These are phyloP conservation scores for Penicillium sp. DNA, from an alignment of 2,329 filamentous ascomycete genomes.

Conservation along the genomic window DNA sequence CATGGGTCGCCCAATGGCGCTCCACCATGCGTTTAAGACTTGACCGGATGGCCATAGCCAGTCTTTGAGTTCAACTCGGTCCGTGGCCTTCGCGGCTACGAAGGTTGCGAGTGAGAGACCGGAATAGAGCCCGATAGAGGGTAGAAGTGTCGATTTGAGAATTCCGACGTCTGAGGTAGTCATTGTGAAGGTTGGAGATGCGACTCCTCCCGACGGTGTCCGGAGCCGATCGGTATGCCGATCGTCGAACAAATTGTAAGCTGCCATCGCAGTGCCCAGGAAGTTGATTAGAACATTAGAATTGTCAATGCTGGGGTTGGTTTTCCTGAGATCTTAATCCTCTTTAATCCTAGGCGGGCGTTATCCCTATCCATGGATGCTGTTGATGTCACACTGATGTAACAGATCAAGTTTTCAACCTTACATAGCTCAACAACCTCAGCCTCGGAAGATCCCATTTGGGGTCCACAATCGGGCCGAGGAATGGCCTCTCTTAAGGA, in stretches of 20 bases:
- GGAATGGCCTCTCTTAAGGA: too few relatives aligned
- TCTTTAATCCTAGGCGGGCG: neutral
- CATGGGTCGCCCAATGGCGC: conserved; percentile 51
- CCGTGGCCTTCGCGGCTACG: conserved; percentile 47
- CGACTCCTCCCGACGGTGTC: neutral
- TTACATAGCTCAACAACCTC: too few relatives aligned
- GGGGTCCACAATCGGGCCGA: too few relatives aligned
- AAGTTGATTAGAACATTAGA: neutral
- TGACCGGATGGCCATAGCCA: conserved; percentile 54
- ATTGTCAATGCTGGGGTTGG: neutral
- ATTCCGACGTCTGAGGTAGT: conserved; percentile 45
- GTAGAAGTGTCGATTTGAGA: conserved; percentile 50
- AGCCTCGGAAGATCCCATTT: too few relatives aligned
- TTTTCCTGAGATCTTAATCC: neutral
- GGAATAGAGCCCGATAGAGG: conserved; percentile 52
- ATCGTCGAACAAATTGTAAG: conserved; percentile 1
- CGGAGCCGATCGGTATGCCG: neutral
- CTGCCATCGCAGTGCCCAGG: neutral
- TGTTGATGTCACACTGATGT: conserved; percentile 19
- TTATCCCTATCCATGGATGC: neutral
- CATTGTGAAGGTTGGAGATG: conserved; percentile 1
- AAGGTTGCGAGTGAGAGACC: conserved; percentile 51
- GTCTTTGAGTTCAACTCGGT: conserved; percentile 57
- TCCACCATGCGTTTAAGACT: conserved; percentile 58
- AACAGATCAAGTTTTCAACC: conserved; percentile 1